Evolutionary conservation across 1,284 basidiomycete species (phyloP), one percentile per base, ranked within the genome.

Genomic region (Ceratobasidium sp.): DNA sequence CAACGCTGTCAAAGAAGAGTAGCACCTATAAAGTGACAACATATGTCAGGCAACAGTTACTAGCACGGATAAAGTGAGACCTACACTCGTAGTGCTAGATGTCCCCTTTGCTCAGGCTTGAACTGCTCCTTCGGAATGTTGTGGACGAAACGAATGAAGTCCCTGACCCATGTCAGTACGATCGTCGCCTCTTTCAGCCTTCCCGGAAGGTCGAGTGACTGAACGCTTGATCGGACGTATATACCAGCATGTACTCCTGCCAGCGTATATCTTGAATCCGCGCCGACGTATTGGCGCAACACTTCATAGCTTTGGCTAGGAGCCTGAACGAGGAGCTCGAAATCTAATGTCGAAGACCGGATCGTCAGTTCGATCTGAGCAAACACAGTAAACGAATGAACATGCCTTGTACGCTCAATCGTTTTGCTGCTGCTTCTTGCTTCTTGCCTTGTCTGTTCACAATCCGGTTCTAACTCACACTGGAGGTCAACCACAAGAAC

Each of bases 241-340:
- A 74, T 64, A 9, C 59, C 59, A 12, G 59, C 59, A n/a, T 74
- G 61, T 9, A 38, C 48, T 23, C 26, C 46, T 7, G 71, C 71
- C 6, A 74, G 40, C 17, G 71, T 64, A 38, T 74, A 74, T 23
- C 59, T 62, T 26, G 71, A 74, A 38, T 74, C 71, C 2, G 71
- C 59, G 15, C 71, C 71, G 28, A 74, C 71, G 38, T 74, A 74
- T 9, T 74, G 42, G 2, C 12, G 26, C 15, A 74, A 20, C 26
- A 20, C 38, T 4, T 48, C 33, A 26, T 52, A 33, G 26, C 61
- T 23, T n/a, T 61, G 40, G 7, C 20, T 7, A 28, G 71, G 71
- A 26, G 17, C 13, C 5, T 23, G 50, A 17, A 52, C 42, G 10
- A 67, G 46, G 13, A 20, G 13, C n/a, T 67, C 40, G 28, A 67